A percentile compares a stretch with the other conserved stretches of the same genome.
Conservation (phyloP, 768 basidiomycete species). For the Pleurotus giganteus region DNA sequence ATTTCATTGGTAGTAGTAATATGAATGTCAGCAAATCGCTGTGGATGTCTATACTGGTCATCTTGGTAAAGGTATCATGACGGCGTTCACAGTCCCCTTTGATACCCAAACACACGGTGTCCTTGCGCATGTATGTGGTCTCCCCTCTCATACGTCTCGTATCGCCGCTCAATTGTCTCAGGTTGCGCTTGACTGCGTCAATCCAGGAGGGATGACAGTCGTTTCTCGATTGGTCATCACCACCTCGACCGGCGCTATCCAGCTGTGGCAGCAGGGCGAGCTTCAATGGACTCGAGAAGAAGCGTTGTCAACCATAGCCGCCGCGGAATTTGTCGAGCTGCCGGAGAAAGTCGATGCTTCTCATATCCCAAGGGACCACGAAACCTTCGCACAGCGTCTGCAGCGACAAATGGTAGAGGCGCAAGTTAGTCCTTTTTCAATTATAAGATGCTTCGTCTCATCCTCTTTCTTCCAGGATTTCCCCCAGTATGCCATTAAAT, state of each 20-base stretch:
- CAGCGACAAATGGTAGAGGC: constrained; percentile 57
- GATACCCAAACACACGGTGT: constrained; percentile 65
- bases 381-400: constrained; percentile 50
- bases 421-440: constrained; percentile 44
- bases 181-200: constrained; percentile 54
- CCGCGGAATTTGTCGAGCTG: constrained; percentile 74
- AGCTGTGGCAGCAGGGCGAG: constrained; percentile 64
- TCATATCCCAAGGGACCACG: constrained; percentile 37
- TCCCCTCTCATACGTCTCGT: neutral
- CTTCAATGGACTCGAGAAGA: constrained; percentile 83
- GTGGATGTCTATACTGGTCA: constrained; percentile 54
- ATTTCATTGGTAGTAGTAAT: neutral
- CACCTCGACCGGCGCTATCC: constrained; percentile 74
- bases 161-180: constrained; percentile 20
- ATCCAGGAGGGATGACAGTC: constrained; percentile 32
- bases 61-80: constrained; percentile 44
- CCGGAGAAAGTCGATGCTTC: constrained; percentile 50
- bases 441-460: neutral
- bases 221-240: constrained; percentile 50
- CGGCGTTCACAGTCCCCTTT: constrained; percentile 61
- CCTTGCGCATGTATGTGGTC: constrained; percentile 56
- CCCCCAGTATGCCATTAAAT: constrained; percentile 65
- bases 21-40: constrained; percentile 43
- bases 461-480: constrained; percentile 47
- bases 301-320: constrained; percentile 58